Evolutionary conservation across 2,329 filamentous ascomycete genomes (phyloP), one percentile per base, ranked within the genome.

Genomic region (Xylariaceae sp.): DNA sequence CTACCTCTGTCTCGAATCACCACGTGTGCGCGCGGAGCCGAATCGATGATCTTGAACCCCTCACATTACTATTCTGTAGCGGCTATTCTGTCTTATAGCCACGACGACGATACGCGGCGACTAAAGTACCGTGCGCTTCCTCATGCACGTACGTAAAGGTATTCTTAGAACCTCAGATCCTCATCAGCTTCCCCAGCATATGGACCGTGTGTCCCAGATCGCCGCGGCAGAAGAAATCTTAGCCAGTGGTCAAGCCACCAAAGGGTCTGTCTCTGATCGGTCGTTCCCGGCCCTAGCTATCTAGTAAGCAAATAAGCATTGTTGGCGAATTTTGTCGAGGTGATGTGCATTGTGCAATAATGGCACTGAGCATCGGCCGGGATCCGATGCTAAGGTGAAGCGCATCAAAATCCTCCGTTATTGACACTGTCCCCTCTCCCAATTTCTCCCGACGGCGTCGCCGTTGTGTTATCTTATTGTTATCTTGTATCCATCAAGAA

Each of bases 251-350:
- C 22, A 27, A 27, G 22, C 22, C 22, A 27, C 22, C 22, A 27
- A 27, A 27, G 4, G 22, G 22, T 27, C 22, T 27, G 22, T 27
- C 22, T 27, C 22, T n/a, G n/a, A 27, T 27, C 22, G 38, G 50
- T 53, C 53, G 47, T 51, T 51, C 48, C 50, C 50, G 50, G 40
- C 45, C 44, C 42, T 38, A 45, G 43, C 9, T 32, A 43, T n/a
- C n/a, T 12, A 22, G 11, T 15, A 27, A 39, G 43, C n/a, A 27
- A 27, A 27, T 7, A 27, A 5, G 22, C 22, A n/a, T n/a, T n/a
- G n/a, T 27, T 27, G 7, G 4, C 22, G 22, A 27, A 27, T 27
- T 27, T 38, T 43, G 43, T 35, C 40, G 17, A 44, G 30, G 38
- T 39, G 39, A 40, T 45, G 22, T 27, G 22, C 22, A 27, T 5